Evolutionary conservation across 2,329 filamentous ascomycete species (phyloP).

Genomic region (Penicillium sclerotigenum): DNA sequence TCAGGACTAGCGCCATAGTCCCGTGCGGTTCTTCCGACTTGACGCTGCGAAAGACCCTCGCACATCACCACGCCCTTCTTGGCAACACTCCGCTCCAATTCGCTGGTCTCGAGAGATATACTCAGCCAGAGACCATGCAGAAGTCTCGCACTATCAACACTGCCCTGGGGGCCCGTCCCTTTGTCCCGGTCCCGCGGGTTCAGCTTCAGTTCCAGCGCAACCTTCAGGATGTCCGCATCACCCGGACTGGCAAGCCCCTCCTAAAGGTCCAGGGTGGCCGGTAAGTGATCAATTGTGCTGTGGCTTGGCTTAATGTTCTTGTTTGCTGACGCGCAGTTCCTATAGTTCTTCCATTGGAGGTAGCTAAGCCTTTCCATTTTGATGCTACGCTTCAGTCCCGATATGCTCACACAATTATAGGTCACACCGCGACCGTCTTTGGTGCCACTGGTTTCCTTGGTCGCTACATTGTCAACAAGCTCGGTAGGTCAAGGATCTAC

Average conservation of each 20-base stretch:
- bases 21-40: conserved; percentile 30
- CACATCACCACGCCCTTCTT: conserved; percentile 25
- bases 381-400: conserved; percentile 12
- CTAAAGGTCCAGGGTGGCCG: conserved; percentile 84
- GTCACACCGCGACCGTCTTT: conserved; percentile 95
- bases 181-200: conserved; percentile 36
- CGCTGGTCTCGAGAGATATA: conserved; percentile 27
- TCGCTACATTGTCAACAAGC: conserved; percentile 93
- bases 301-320: background rate
- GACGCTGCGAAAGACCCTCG: conserved; percentile 30
- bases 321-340: conserved; percentile 22
- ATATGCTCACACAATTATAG: conserved; percentile 48
- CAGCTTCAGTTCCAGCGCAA: conserved; percentile 45
- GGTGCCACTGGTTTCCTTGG: conserved; percentile 94
- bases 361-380: conserved; percentile 44
- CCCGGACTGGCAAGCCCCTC: conserved; percentile 93
- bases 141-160: conserved; percentile 45
- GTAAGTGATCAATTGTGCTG: conserved; percentile 51
- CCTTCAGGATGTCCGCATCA: conserved; percentile 83
- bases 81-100: conserved; percentile 26
- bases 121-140: conserved; percentile 43
- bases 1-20: conserved; percentile 33
- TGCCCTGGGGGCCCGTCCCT: conserved; percentile 39
- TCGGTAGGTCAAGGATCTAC: conserved; percentile 56
- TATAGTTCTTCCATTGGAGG: conserved; percentile 79